phyloP scores from a whole-genome alignment of 345 rosid species.

The Rhizophora apiculata region DNA sequence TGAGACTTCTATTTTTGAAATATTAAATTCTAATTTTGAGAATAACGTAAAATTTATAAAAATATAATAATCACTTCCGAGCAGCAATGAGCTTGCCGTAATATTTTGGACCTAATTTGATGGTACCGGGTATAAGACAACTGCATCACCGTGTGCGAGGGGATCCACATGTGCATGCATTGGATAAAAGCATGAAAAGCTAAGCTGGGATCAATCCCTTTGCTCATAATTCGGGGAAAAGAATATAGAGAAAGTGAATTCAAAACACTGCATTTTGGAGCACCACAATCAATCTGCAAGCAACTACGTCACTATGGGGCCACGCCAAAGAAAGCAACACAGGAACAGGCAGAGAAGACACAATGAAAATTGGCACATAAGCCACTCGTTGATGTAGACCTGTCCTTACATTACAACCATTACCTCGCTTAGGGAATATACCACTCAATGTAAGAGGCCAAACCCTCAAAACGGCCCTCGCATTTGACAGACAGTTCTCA shows the following conservation, averaged over 20 bases:
- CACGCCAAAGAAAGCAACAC: too few relatives aligned
- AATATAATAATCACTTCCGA: too few relatives aligned
- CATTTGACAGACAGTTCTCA: conserved; percentile 4
- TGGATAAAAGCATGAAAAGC: too few relatives aligned
- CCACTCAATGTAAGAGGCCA: not conserved
- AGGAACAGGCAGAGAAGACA: too few relatives aligned
- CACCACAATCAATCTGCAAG: not conserved
- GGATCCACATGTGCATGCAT: not conserved
- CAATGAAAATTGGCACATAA: not conserved
- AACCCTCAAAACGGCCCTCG: conserved; percentile 15
- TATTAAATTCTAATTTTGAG: too few relatives aligned
- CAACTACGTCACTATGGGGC: too few relatives aligned
- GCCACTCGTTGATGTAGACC: not conserved
- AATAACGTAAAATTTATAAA: too few relatives aligned
- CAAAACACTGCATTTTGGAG: not conserved
- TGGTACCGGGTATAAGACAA: too few relatives aligned
- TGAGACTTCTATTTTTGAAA: too few relatives aligned
- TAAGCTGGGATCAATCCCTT: not conserved
- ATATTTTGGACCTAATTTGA: too few relatives aligned
- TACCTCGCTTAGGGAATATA: not conserved
- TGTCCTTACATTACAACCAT: not conserved
- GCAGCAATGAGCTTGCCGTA: too few relatives aligned
- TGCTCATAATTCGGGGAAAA: not conserved
- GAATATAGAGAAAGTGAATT: not conserved
- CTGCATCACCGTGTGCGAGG: too few relatives aligned